Percentiles rank a stretch among this genome's conserved stretches.
Evolutionary conservation across 176 grass and related monocot species (phyloP).

Genomic region (Paspalum vaginatum): DNA sequence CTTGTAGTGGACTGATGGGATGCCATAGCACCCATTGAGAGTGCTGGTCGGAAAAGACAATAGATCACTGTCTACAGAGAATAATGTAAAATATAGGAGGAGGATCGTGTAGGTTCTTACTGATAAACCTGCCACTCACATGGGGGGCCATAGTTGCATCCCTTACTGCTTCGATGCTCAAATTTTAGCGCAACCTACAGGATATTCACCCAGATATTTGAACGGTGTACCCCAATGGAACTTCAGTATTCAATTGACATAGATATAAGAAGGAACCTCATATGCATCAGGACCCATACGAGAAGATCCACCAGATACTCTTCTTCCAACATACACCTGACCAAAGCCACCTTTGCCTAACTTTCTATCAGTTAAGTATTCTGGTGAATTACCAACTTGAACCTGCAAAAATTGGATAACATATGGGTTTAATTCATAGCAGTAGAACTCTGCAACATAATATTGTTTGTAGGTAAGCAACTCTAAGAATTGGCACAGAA

Average conservation of each 20-base stretch:
- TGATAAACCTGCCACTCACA: slow-evolving; percentile 94
- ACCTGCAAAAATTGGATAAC: slow-evolving; percentile 50
- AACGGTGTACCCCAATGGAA: slow-evolving; percentile 7
- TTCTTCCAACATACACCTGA: slow-evolving; percentile 90
- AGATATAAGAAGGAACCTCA: slow-evolving; percentile 62
- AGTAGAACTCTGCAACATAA: neutral
- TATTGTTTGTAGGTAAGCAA: neutral
- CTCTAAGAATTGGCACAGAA: neutral
- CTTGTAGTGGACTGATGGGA: slow-evolving; percentile 87
- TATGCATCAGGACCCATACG: slow-evolving; percentile 77
- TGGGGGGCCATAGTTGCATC: slow-evolving; percentile 79
- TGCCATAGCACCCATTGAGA: slow-evolving; percentile 85
- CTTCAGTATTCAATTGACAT: slow-evolving; percentile 10
- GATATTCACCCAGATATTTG: slow-evolving; percentile 15
- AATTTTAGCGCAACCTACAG: slow-evolving; percentile 87
- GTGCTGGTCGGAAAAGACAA: slow-evolving; percentile 49
- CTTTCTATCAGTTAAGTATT: slow-evolving; percentile 79
- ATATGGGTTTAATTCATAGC: slow-evolving; percentile 12
- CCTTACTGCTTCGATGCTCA: slow-evolving; percentile 86
- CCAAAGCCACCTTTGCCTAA: slow-evolving; percentile 97
- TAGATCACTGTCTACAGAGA: slow-evolving; percentile 30
- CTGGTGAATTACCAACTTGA: slow-evolving; percentile 90
- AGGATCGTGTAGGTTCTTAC: slow-evolving; percentile 43
- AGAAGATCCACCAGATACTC: slow-evolving; percentile 75
- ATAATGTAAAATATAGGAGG: slow-evolving; percentile 6